Evolutionary conservation across 140 eudicot species (phyloP).

Genomic region (Erigeron philadelphicus): DNA sequence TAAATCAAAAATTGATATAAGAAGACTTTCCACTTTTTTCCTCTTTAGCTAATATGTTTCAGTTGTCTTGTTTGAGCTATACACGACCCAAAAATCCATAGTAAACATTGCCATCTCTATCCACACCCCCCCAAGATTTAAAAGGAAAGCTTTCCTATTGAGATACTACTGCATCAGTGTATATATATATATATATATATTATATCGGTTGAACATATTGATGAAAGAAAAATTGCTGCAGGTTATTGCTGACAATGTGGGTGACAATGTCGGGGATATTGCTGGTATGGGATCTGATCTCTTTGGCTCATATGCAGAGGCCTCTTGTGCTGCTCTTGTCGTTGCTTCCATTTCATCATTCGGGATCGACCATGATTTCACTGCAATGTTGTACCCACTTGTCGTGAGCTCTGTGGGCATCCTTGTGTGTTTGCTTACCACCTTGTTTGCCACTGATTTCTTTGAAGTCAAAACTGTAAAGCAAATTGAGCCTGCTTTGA

Average conservation of each 20-base stretch:
- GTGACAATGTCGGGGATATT: conserved; percentile 91
- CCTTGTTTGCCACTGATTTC: conserved; percentile 87
- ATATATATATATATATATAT: not conserved
- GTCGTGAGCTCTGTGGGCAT: conserved; percentile 72
- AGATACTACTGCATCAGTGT: not conserved
- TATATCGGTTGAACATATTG: not conserved
- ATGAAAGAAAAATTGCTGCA: conserved; percentile 24
- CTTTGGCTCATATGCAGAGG: conserved; percentile 81
- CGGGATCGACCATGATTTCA: conserved; percentile 68
- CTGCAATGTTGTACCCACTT: conserved; percentile 77
- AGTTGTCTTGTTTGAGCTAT: not conserved
- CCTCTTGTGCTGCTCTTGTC: conserved; percentile 88
- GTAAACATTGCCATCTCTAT: conserved; percentile 1
- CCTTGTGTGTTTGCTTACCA: conserved; percentile 67
- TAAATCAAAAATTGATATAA: not conserved
- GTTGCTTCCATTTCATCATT: conserved; percentile 89
- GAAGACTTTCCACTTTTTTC: not conserved
- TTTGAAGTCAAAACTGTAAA: conserved; percentile 71
- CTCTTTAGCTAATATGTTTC: not conserved
- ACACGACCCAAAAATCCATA: not conserved
- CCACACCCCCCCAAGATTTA: not conserved
- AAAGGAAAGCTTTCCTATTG: conserved; percentile 2
- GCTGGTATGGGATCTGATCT: conserved; percentile 97
- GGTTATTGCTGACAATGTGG: conserved; percentile 94
- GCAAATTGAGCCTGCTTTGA: conserved; percentile 77